These are phyloP conservation scores for Sanghuangporus weigelae DNA, from an alignment of 1,284 basidiomycete genomes.

Conservation along the genomic window DNA sequence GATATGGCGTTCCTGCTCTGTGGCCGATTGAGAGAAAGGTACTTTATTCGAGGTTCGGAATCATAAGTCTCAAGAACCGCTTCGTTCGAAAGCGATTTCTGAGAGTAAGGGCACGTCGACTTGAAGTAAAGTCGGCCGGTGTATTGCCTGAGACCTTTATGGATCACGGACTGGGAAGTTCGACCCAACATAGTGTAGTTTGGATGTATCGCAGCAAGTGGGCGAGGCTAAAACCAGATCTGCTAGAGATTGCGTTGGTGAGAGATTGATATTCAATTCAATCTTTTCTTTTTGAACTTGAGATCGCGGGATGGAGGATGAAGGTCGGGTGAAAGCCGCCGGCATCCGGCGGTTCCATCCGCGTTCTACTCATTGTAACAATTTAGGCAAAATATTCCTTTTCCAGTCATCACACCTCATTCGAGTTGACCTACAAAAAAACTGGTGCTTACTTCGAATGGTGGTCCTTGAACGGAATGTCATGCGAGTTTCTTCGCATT, in stretches of 20 bases:
- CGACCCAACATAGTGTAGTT: neutral
- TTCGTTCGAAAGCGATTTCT: neutral
- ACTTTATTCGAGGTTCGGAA: conserved; percentile 35
- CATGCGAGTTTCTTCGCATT: too few species aligned
- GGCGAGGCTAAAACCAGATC: too few species aligned
- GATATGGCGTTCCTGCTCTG: conserved; percentile 90
- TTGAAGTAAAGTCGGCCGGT: neutral
- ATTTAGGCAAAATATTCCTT: too few species aligned
- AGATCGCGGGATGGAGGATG: too few species aligned
- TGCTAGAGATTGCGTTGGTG: neutral
- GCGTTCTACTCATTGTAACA: neutral
- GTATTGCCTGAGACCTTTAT: neutral
- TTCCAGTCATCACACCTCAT: too few species aligned
- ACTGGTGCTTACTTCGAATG: too few species aligned
- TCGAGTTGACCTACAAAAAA: too few species aligned
- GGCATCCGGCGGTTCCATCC: neutral
- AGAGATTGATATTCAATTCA: neutral
- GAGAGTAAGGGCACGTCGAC: neutral
- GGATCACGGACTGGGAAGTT: neutral
- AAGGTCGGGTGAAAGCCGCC: neutral
- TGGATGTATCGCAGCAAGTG: too few species aligned
- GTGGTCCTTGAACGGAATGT: too few species aligned
- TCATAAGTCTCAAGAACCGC: neutral
- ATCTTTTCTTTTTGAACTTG: too few species aligned
- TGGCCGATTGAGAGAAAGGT: conserved; percentile 73